Base-by-base conservation (phyloP, 2,329 filamentous ascomycete species). In the Clonostachys byssicola region DNA sequence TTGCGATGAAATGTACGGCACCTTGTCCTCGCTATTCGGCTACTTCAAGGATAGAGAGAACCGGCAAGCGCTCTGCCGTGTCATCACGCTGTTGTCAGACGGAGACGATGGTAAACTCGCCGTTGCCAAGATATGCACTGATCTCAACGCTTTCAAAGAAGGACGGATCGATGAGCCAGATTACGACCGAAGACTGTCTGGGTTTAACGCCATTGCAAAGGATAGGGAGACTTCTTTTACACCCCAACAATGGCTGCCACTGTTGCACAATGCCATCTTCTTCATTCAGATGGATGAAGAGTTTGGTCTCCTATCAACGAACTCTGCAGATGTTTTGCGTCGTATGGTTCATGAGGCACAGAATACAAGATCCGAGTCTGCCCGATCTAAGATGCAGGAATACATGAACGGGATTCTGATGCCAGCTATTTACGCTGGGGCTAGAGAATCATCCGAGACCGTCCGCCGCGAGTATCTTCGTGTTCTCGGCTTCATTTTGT, bases 231-330 rank as follows among this genome's bases (percentile, higher is more conserved):
- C 62, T 1, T 67, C 73, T 0, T 81, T 92, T 51, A 85, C 80
- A 1, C 68, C 83, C 2, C 78, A 79, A 49, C 88, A 96, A 64
- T 99, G 94, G 92, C 78, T 85, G 45, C 92, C 94, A 6, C 67
- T 99, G 17, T 70, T 97, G 12, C 88, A 92, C 68, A 99, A 97
- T 60, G 80, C 95, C 71, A 75, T 96, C 3, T 97, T 86, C 66
- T 94, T 87, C 60, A 85, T 96, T 53, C 85, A 84, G 54, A 83
- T 92, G 53, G 86, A 90, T 47, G 90, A 96, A 52, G 94, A 99
- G 62, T 85, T 95, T 53, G 88, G 89, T 42, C 88, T 96, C 43
- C 72, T 96, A 13, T 77, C 81, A 0, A 77, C 79, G 3, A 96
- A 92, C 62, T 89, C 94, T 7, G 88, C 91, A 0, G 86, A 92